Percentiles rank a stretch among this genome's conserved stretches.
phyloP scores from a whole-genome alignment of 225 moss, liverwort and hornwort genomes.

The Lunularia cruciata region DNA sequence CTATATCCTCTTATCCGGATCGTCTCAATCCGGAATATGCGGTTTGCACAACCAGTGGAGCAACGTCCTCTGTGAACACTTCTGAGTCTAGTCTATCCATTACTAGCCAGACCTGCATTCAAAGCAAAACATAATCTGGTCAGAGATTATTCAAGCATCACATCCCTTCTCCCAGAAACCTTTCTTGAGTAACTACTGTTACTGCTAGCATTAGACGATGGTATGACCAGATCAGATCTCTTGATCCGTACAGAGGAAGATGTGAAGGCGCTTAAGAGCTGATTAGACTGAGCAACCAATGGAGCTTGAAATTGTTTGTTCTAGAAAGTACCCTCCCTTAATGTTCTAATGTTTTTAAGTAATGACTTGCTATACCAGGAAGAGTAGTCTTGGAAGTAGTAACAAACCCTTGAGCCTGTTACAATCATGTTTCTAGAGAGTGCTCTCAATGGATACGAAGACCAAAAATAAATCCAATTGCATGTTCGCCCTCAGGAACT shows the following conservation, averaged over 20 bases:
- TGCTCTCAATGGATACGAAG: too few relatives aligned
- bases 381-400: too few relatives aligned
- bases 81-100: conserved; percentile 76
- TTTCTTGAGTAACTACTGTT: not conserved
- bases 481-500: not conserved
- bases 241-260: not conserved
- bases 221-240: not conserved
- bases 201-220: not conserved
- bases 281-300: too few relatives aligned
- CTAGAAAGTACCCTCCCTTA: too few relatives aligned
- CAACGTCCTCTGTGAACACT: conserved; percentile 61
- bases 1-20: conserved; percentile 31
- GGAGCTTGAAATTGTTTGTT: too few relatives aligned
- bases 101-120: conserved; percentile 65
- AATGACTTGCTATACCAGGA: too few relatives aligned
- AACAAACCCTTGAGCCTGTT: not conserved
- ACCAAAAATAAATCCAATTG: too few relatives aligned
- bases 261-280: too few relatives aligned
- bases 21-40: conserved; percentile 76
- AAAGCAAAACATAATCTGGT: not conserved
- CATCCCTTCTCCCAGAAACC: not conserved
- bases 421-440: not conserved
- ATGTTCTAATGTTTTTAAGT: too few relatives aligned
- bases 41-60: conserved; percentile 64
- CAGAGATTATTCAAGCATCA: not conserved